phyloP scores from a whole-genome alignment of 345 rosid genomes.

The Citrus glauca region DNA sequence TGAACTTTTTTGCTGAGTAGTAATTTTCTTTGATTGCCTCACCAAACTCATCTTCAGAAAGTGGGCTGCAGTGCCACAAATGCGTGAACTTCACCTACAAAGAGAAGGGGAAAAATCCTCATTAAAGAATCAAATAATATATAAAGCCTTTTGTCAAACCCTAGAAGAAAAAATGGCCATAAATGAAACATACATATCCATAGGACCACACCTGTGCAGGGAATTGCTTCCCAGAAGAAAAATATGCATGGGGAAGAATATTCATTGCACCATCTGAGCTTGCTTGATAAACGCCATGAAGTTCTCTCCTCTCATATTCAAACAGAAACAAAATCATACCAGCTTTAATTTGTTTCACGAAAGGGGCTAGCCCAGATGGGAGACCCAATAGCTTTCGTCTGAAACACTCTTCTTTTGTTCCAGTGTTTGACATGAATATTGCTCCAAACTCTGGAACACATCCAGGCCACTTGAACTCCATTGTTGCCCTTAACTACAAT shows the following conservation, averaged over 20 bases:
- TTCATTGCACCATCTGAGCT: conserved; percentile 49
- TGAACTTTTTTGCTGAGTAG: conserved; percentile 47
- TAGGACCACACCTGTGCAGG: conserved; percentile 62
- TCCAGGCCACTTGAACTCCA: conserved; percentile 33
- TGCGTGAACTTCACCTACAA: conserved; percentile 46
- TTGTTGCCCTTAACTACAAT: conserved; percentile 15
- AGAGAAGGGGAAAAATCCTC: neutral
- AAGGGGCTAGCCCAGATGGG: conserved; percentile 34
- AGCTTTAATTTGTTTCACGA: conserved; percentile 58
- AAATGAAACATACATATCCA: neutral
- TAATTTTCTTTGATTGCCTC: conserved; percentile 62
- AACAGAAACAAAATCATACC: conserved; percentile 75
- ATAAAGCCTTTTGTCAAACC: neutral
- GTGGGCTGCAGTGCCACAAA: conserved; percentile 57
- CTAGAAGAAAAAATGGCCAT: too few species aligned
- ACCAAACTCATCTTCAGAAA: conserved; percentile 52
- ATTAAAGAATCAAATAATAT: neutral
- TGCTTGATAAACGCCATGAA: conserved; percentile 71
- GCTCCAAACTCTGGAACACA: conserved; percentile 53
- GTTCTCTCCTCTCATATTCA: conserved; percentile 56
- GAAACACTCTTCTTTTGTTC: conserved; percentile 48
- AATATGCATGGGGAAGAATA: conserved; percentile 54
- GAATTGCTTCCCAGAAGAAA: conserved; percentile 56
- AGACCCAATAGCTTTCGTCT: conserved; percentile 51
- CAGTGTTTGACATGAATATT: conserved; percentile 59